Conservation (phyloP, 2,329 filamentous ascomycete species). For the Colletotrichum eleusines region DNA sequence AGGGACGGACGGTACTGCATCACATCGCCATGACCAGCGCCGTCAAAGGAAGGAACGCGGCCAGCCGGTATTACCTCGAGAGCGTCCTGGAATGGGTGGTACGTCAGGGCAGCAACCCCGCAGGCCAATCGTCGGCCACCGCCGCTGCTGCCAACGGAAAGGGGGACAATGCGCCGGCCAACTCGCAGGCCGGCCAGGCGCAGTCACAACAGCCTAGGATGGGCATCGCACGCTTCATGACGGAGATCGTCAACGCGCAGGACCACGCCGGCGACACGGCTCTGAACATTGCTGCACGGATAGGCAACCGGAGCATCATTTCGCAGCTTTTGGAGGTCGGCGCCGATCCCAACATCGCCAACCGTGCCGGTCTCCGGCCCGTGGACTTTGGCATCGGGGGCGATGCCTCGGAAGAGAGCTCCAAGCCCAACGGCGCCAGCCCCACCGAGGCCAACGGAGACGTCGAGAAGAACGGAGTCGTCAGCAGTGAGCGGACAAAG, state of each 20-base stretch:
- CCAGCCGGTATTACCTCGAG: conserved; percentile 96
- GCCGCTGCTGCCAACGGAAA: conserved; percentile 45
- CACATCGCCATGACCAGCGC: conserved; percentile 97
- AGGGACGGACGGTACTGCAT: conserved; percentile 91
- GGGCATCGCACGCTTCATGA: conserved; percentile 92
- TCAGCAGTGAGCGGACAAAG: conserved; percentile 67
- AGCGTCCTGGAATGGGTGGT: conserved; percentile 95
- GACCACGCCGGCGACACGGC: conserved; percentile 96
- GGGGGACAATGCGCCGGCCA: conserved; percentile 52
- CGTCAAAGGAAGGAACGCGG: conserved; percentile 90
- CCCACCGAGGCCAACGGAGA: conserved; percentile 52
- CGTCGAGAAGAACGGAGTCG: conserved; percentile 58
- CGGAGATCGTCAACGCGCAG: conserved; percentile 94
- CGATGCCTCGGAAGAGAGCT: conserved; percentile 61
- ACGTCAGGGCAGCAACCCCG: conserved; percentile 78
- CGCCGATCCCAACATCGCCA: conserved; percentile 91
- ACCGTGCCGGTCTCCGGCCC: conserved; percentile 87
- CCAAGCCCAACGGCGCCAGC: conserved; percentile 20
- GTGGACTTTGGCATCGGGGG: conserved; percentile 94
- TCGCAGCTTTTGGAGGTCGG: conserved; percentile 97
- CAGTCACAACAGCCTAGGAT: conserved; percentile 70
- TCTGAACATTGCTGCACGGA: conserved; percentile 91
- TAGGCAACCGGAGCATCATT: conserved; percentile 94
- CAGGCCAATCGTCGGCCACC: conserved; percentile 58
- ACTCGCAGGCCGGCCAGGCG: conserved; percentile 52